Evolutionary conservation across 345 rosid genomes (phyloP), one percentile per base, ranked within the genome.

Genomic region (Turnera subulata): DNA sequence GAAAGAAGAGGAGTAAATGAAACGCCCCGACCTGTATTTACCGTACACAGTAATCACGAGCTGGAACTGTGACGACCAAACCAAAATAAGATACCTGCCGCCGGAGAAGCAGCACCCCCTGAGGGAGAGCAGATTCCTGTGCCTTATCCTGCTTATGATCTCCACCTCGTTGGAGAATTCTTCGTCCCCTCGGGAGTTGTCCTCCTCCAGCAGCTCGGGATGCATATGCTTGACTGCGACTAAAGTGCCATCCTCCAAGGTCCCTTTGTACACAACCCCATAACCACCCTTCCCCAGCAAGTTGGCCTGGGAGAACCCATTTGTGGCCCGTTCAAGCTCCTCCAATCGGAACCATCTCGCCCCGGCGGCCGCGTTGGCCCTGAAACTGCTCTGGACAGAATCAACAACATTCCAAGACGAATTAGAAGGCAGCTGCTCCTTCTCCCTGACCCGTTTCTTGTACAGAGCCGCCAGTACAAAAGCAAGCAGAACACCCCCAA

Each of bases 401-500:
- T 29, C 35, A 29, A 29, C 35, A 29, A 8, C 35, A 8, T 29
- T 8, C 35, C n/a, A n/a, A n/a, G n/a, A n/a, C n/a, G n/a, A n/a
- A n/a, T n/a, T n/a, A n/a, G n/a, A n/a, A n/a, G n/a, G n/a, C n/a
- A n/a, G n/a, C n/a, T 29, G 35, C 35, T 29, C 8, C 35, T 8
- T 29, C 8, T 29, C 8, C 66, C 45, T 56, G 2, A 65, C 38
- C 59, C 74, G 62, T 56, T 58, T 68, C 50, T 70, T 72, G 25
- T 71, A 73, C 57, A 72, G 25, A 12, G 73, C 0, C 32, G 72
- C 50, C 4, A 75, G 9, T 2, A 50, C 67, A 24, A 51, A 19
- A 38, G 71, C 77, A 40, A 82, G 56, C 40, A 70, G 15, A 48
- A 73, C 63, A 26, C 83, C n/a, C n/a, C n/a, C 91, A 6, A 61